Evolutionary conservation across 306 rosid species (phyloP), one percentile per base, ranked within the genome.

Genomic region (Trifolium repens): DNA sequence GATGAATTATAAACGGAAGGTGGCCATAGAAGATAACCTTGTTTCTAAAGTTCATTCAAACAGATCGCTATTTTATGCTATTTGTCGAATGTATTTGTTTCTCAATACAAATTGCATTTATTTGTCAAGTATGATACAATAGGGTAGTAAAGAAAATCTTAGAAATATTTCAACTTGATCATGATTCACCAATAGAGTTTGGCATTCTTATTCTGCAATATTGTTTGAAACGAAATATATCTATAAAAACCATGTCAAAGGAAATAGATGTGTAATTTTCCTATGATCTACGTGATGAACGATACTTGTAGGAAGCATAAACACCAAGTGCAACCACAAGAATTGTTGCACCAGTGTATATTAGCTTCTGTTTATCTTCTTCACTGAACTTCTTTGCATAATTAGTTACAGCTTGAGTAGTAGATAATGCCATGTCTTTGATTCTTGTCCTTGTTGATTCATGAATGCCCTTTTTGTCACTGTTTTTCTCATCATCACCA

Each of bases 221-320:
- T 52, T 4, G 10, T 26, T 27, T 82, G 61, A 69, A 64, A 67
- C 19, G 75, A 59, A 66, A 72, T 39, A 39, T 40, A 10, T 17
- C 8, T 22, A 1, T 42, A 27, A 37, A n/a, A 72, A 72, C 32
- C 68, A 78, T 11, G 26, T 14, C 15, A 49, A 72, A 58, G 15
- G 53, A 47, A 71, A 30, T 14, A 60, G 10, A 52, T 7, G 40
- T 17, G 30, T 0, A n/a, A n/a, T 34, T 46, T 17, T 8, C 73
- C 60, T 84, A 84, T 40, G 32, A 2, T 75, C 65, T 75, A 44
- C 53, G 72, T 8, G 47, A 59, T 14, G 72, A 74, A 7, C 85
- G 88, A 66, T 78, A 54, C 84, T 81, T 85, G 62, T 49, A 81
- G 60, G 85, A 58, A 35, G 79, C 85, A 75, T 75, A 85, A 74